Evolutionary conservation across 345 rosid species (phyloP), one percentile per base, ranked within the genome.

Genomic region (Theobroma cacao): DNA sequence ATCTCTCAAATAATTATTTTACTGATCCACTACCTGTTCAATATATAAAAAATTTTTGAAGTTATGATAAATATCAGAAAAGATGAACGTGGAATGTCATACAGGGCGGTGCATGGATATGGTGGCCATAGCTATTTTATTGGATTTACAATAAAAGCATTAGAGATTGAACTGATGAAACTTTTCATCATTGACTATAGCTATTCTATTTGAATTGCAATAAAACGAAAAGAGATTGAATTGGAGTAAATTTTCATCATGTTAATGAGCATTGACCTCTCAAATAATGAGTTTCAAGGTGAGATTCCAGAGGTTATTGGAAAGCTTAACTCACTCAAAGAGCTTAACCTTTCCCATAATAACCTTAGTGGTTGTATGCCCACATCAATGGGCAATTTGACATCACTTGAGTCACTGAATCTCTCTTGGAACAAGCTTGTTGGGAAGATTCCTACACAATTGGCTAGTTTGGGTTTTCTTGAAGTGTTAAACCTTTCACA

Each of bases 1-100:
- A 85, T 34, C 14, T 83, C 33, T 86, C 87, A 17, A 13, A 6
- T 45, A 87, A 84, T 52, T 26, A 3, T 8, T 86, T 88, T 22
- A 48, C 5, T 1, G 89, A 90, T 15, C 38, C 55, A 4, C 26
- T 84, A 12, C 82, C 85, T 0, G 1, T 24, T 0, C 17, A 5
- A 4, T 84, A 7, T 13, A 6, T 69, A 7, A 41, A 38, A 38
- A 38, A 7, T n/a, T 38, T 38, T 38, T 71, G 28, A 45, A 6
- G 38, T 38, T 10, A 69, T 69, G 74, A 47, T 26, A 11, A 69
- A 69, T 59, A 10, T 41, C 33, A 2, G 8, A 0, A 6, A 69
- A 40, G 43, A 31, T 66, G 7, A 41, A 13, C 30, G 58, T 74
- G 2, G 30, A 41, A 12, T 5, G 34, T 1, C 7, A 10, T 72